Evolutionary conservation across 108 stramenopile genomes (phyloP), one percentile per base, ranked within the genome.

Genomic region (Cyclotella baltica): DNA sequence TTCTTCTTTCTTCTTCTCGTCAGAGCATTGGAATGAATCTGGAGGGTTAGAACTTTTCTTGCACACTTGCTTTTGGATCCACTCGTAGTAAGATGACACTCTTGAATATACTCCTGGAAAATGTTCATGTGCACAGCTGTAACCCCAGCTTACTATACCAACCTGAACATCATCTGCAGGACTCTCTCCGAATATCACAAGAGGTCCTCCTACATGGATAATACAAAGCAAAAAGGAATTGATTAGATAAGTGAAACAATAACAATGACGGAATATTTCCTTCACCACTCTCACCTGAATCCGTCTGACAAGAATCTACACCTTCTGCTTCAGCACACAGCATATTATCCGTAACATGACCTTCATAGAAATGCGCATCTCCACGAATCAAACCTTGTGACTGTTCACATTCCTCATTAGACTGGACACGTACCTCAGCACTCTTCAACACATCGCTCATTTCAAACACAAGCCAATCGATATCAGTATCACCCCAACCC

Each of bases 401-500:
- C 1, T 72, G 76, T 4, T 73, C 66, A 33, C 85, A 86, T 20
- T 87, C 78, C 57, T 75, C 64, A 28, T 86, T 76, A 20, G 70
- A 77, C n/a, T 74, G 48, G 40, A 57, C 63, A 27, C 43, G 62
- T 0, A 75, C 69, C 19, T 82, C 55, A 0, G 64, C 70, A 37
- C 29, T 53, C 29, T 40, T 63, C 22, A 82, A 50, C 1, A 50
- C 68, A 51, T 58, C 55, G 27, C 66, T 65, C 30, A 58, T 20
- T 20, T 50, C 38, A 25, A 30, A 4, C 0, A 27, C 37, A 3
- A 47, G 27, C 5, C 70, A 65, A 36, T 43, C 67, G 10, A 52
- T 30, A 35, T 56, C 36, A 11, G 62, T 75, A 62, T 61, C 64
- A 37, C 88, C 90, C 67, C 86, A 78, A 31, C 91, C 91, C 66